Base-by-base conservation (phyloP, 2,329 filamentous ascomycete species). In the Cytospora piceae region DNA sequence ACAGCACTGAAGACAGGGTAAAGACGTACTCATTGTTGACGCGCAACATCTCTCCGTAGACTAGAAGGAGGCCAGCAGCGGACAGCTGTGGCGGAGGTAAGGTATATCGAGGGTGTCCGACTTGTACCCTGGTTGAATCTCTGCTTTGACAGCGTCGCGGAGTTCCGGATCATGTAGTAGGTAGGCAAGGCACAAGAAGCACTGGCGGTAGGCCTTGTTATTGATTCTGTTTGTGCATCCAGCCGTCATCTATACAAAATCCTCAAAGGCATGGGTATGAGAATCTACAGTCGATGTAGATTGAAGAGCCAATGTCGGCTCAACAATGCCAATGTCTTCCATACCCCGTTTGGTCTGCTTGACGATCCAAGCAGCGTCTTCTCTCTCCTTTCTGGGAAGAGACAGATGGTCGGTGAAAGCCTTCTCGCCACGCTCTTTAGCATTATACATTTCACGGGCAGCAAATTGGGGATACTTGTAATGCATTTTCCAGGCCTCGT, bases 401-500 rank as follows among this genome's bases (percentile, higher is more conserved):
- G 46, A 24, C 20, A 64, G 32, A 24, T 39, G 58, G 17, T 58
- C 61, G 11, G 17, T 27, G 32, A 54, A 64, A 2, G 54, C 61
- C 6, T 32, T 32, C 31, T 58, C 51, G 49, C 61, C 42, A 31
- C 61, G 34, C 8, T 27, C 61, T 24, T 31, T 9, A 6, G 55
- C 27, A 20, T 32, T 31, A 24, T 58, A 64, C 7, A 52, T 20
- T 14, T 14, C 15, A 9, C 32, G 49, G 17, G 61, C 61, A 24
- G 61, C 55, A 20, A 64, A 64, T 20, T 53, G 9, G 17, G 55
- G 61, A 17, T 56, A 59, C 20, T 64, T 64, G 31, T 22, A 64
- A 32, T 46, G 61, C 11, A 58, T 34, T 17, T 64, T 64, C 61
- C 55, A 64, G 24, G 42, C 61, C 32, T 64, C 55, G 15, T 58